These are phyloP conservation scores for Phytophthora idaei DNA, from an alignment of 352 stramenopile genomes.

Conservation along the genomic window DNA sequence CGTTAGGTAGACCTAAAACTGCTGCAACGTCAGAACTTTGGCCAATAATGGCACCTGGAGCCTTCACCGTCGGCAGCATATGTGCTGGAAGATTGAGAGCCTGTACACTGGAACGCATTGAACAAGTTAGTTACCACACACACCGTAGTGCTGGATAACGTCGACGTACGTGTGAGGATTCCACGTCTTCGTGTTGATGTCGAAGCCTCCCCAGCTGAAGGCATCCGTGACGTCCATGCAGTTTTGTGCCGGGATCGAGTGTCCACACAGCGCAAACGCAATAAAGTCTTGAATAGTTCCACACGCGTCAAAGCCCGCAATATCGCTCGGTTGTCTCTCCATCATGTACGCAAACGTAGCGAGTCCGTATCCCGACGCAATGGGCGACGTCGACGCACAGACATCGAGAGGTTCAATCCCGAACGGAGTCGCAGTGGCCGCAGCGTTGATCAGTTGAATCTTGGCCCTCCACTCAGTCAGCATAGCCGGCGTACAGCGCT, in stretches of 20 bases:
- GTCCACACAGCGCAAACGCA: constrained; percentile 60
- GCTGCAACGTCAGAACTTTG: constrained; percentile 16
- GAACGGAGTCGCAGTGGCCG: constrained; percentile 1
- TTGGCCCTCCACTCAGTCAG: constrained; percentile 37
- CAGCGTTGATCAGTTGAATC: constrained; percentile 27
- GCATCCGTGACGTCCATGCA: constrained; percentile 75
- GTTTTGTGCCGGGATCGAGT: constrained; percentile 29
- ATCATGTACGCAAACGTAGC: constrained; percentile 66
- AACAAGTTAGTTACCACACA: not conserved
- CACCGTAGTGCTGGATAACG: not conserved
- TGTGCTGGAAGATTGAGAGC: constrained; percentile 55
- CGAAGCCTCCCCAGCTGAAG: constrained; percentile 75
- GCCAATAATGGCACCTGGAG: constrained; percentile 52
- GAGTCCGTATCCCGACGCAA: constrained; percentile 67
- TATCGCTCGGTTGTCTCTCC: constrained; percentile 17
- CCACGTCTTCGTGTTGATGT: constrained; percentile 48
- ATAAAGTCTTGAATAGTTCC: constrained; percentile 80
- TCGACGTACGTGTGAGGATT: constrained; percentile 40
- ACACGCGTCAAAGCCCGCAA: constrained; percentile 57
- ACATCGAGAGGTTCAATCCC: constrained; percentile 4
- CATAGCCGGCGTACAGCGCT: constrained; percentile 56
- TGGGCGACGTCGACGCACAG: constrained; percentile 41
- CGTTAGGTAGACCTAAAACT: constrained; percentile 38
- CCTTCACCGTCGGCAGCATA: constrained; percentile 52
- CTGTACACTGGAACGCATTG: constrained; percentile 38